Conservation (phyloP, 805 yeast species). For the Saccharomycopsis selenospora region DNA sequence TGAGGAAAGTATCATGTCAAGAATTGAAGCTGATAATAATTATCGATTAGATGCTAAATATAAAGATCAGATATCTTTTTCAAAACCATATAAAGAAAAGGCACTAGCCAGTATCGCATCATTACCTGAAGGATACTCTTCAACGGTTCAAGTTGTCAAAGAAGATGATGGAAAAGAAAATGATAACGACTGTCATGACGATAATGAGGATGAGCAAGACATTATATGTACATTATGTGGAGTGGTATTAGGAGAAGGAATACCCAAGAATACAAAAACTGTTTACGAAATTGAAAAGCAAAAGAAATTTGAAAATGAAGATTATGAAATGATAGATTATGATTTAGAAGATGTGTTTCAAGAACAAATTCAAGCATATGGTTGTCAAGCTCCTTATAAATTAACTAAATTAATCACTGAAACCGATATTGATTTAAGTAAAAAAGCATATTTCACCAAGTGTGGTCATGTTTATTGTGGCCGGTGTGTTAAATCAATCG, state of each 20-base stretch:
- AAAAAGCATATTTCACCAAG: slow-evolving; percentile 52
- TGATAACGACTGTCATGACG: slow-evolving; percentile 25
- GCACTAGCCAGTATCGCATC: slow-evolving; percentile 23
- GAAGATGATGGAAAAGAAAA: slow-evolving; percentile 20
- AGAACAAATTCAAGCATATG: slow-evolving; percentile 9
- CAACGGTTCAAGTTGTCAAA: slow-evolving; percentile 26
- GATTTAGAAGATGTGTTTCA: slow-evolving; percentile 9
- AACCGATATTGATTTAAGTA: slow-evolving; percentile 53
- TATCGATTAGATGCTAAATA: slow-evolving; percentile 10
- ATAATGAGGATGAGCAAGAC: slow-evolving; percentile 31
- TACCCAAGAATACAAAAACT: slow-evolving; percentile 45
- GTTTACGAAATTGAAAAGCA: slow-evolving; percentile 22
- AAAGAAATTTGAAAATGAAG: background rate
- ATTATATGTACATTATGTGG: slow-evolving; percentile 67
- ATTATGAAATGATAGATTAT: slow-evolving; percentile 7
- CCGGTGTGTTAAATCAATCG: slow-evolving; percentile 59
- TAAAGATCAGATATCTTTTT: slow-evolving; percentile 10
- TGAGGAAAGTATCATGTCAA: background rate
- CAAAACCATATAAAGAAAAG: slow-evolving; percentile 26
- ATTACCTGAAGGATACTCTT: slow-evolving; percentile 28
- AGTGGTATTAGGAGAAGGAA: slow-evolving; percentile 62
- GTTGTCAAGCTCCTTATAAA: slow-evolving; percentile 61
- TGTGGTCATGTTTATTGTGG: slow-evolving; percentile 92
- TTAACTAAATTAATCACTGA: slow-evolving; percentile 42
- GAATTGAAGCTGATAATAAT: background rate